phyloP scores from a whole-genome alignment of 768 basidiomycete genomes.

The Tulasnella sp. region DNA sequence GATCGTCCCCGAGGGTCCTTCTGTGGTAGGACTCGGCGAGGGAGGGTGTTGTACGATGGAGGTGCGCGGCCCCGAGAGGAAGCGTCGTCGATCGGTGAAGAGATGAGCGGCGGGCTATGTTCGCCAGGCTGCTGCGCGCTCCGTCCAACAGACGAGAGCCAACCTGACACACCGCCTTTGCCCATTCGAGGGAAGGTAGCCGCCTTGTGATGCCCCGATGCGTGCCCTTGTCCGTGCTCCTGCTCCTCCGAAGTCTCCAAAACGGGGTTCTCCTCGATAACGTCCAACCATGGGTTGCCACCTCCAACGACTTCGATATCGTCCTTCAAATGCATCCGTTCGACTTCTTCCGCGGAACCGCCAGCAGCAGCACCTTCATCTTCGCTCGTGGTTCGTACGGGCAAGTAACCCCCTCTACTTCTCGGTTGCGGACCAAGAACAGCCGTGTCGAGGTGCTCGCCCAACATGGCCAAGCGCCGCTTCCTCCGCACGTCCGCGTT shows the following conservation, averaged over 20 bases:
- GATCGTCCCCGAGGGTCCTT: background rate
- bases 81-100: background rate
- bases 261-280: constrained; percentile 11
- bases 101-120: background rate
- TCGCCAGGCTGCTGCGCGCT: background rate
- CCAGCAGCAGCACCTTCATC: background rate
- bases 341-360: background rate
- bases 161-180: background rate
- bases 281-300: constrained; percentile 13
- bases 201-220: background rate
- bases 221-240: background rate
- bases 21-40: background rate
- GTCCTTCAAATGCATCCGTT: background rate
- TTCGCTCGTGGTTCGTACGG: background rate
- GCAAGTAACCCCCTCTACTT: background rate
- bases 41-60: constrained; percentile 8
- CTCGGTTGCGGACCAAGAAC: background rate
- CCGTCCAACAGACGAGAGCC: background rate
- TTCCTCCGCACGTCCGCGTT: constrained; percentile 53
- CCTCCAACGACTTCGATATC: background rate
- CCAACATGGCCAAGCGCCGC: constrained; percentile 21
- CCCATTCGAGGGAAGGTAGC: constrained; percentile 3
- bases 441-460: background rate
- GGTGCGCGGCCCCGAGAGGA: background rate
- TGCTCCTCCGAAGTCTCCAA: background rate